Evolutionary conservation across 2,329 filamentous ascomycete genomes (phyloP).

Genomic region (Epichloe sibirici): DNA sequence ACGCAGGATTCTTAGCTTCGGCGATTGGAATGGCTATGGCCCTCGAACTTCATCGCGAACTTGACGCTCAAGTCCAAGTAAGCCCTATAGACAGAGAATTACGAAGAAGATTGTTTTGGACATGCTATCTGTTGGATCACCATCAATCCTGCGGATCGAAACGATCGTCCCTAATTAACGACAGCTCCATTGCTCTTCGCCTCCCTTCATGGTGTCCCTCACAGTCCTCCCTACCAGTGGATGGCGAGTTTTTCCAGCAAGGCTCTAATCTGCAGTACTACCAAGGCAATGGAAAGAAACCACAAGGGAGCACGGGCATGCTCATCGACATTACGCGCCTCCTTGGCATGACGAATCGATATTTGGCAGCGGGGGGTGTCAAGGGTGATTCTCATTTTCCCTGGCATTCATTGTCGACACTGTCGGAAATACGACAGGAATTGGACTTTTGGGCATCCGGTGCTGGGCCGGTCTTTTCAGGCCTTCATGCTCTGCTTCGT

Average conservation of each 20-base stretch:
- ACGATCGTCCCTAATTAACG: conserved; percentile 65
- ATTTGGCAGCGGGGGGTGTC: conserved; percentile 72
- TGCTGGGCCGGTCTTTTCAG: conserved; percentile 67
- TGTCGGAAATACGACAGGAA: conserved; percentile 77
- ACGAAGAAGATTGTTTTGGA: conserved; percentile 74
- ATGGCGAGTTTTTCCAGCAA: conserved; percentile 72
- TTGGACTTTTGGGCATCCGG: conserved; percentile 76
- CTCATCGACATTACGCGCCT: conserved; percentile 77
- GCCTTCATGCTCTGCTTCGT: conserved; percentile 61
- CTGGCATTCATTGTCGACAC: conserved; percentile 75
- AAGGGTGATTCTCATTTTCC: conserved; percentile 86
- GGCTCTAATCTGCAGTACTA: conserved; percentile 67
- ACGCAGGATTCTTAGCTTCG: neutral
- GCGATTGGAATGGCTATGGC: conserved; percentile 69
- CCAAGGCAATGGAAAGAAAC: conserved; percentile 54
- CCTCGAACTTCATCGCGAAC: conserved; percentile 68
- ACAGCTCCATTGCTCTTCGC: conserved; percentile 62
- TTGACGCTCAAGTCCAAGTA: conserved; percentile 49
- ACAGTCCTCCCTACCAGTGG: conserved; percentile 47
- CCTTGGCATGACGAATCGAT: conserved; percentile 70
- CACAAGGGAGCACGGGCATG: conserved; percentile 66
- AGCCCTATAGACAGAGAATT: conserved; percentile 61
- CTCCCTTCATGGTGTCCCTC: conserved; percentile 63
- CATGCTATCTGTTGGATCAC: conserved; percentile 77
- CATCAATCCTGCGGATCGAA: conserved; percentile 73